Evolutionary conservation across 2,329 filamentous ascomycete species (phyloP).

Genomic region (Colletotrichum plurivorum): DNA sequence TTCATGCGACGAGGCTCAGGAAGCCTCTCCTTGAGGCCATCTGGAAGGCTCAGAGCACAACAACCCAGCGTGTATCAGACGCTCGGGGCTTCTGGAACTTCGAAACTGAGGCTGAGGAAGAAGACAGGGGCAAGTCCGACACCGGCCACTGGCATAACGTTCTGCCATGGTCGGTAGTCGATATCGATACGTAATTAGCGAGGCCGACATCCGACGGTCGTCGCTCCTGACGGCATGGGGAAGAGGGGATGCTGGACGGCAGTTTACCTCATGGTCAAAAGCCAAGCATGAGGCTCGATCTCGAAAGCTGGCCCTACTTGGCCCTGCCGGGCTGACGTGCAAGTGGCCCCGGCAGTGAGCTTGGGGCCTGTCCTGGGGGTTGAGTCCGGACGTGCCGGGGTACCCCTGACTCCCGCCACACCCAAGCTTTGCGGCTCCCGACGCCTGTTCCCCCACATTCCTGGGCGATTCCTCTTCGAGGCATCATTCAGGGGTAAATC

Average conservation of each 20-base stretch:
- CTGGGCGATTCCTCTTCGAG: conserved; percentile 4
- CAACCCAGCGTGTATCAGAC: background rate
- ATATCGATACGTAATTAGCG: conserved; percentile 9
- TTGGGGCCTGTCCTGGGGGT: background rate
- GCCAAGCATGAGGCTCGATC: conserved; percentile 21
- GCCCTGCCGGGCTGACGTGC: conserved; percentile 23
- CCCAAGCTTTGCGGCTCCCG: conserved; percentile 33
- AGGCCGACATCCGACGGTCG: background rate
- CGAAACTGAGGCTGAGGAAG: background rate
- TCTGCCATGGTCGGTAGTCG: background rate
- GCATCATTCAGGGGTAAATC: conserved; percentile 11
- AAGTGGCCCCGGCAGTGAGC: background rate
- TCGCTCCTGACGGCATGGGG: background rate
- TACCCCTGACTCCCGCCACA: conserved; percentile 4
- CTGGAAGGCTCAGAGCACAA: background rate
- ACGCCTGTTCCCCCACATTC: conserved; percentile 30
- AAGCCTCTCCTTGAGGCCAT: background rate
- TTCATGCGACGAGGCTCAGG: conserved; percentile 5
- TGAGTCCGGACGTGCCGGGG: background rate
- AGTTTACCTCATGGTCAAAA: background rate
- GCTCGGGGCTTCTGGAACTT: background rate
- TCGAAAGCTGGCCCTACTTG: background rate
- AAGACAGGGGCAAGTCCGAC: background rate
- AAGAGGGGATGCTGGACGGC: background rate
- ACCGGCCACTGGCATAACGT: background rate